Percentiles rank a stretch among this genome's conserved stretches.
Conservation (phyloP, 164 flowering plant species). For the Sextonia rubra region DNA sequence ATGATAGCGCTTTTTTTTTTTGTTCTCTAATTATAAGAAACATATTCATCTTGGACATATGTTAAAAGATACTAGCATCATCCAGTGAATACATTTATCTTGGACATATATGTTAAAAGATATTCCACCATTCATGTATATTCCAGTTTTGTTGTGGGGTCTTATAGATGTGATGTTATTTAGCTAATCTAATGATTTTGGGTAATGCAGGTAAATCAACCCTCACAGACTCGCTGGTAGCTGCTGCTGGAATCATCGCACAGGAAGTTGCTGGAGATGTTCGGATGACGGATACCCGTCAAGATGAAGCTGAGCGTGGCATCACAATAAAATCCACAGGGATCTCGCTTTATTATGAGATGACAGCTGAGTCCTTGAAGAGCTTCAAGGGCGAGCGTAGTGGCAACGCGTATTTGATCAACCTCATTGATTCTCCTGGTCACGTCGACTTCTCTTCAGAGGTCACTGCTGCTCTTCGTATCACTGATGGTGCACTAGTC, state of each 20-base stretch:
- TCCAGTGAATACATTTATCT: background rate
- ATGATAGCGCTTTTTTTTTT: no score
- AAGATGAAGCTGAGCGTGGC: constrained; percentile 35
- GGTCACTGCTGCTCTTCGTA: constrained; percentile 26
- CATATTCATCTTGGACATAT: no score
- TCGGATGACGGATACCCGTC: constrained; percentile 32
- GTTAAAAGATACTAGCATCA: background rate
- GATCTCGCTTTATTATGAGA: constrained; percentile 26
- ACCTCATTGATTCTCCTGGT: constrained; percentile 34
- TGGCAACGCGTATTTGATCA: constrained; percentile 28
- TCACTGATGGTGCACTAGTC: constrained; percentile 30
- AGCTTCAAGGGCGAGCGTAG: constrained; percentile 21
- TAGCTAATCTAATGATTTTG: background rate
- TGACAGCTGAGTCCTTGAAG: constrained; percentile 17
- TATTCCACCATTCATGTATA: background rate
- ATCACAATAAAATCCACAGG: constrained; percentile 30
- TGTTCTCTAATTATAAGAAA: background rate
- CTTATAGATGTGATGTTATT: background rate
- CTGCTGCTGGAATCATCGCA: constrained; percentile 44
- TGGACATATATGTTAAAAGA: background rate
- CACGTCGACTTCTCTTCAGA: constrained; percentile 30
- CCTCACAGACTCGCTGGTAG: constrained; percentile 52
- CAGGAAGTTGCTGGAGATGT: constrained; percentile 54
- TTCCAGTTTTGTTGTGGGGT: background rate
- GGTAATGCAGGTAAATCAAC: constrained; percentile 48